Evolutionary conservation across 2,329 filamentous ascomycete species (phyloP).

Genomic region (Venturia aucupariae): DNA sequence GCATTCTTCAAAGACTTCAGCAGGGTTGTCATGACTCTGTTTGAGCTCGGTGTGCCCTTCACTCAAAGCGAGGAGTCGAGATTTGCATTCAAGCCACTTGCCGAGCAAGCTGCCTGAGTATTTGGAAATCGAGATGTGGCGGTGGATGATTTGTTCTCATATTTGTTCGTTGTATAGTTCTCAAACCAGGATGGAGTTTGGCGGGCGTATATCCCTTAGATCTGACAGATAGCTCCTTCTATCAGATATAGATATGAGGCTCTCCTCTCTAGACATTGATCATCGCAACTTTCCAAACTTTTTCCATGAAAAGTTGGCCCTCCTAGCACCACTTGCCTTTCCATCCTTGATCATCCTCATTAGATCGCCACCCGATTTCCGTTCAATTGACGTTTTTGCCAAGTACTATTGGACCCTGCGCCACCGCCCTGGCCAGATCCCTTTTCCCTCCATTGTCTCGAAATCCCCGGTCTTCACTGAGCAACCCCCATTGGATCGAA

Average conservation of each 20-base stretch:
- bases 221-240: not conserved
- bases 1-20: slow-evolving; percentile 91
- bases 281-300: not conserved
- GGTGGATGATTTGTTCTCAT: not conserved
- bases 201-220: not conserved
- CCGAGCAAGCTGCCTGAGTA: slow-evolving; percentile 1
- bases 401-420: slow-evolving; percentile 1
- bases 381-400: not conserved
- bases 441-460: not conserved
- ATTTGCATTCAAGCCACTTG: slow-evolving; percentile 34
- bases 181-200: not conserved
- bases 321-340: not conserved
- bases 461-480: not conserved
- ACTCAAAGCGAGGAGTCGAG: slow-evolving; percentile 39
- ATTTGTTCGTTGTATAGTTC: not conserved
- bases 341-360: not conserved
- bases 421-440: not conserved
- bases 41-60: slow-evolving; percentile 93
- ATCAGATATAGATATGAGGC: not conserved
- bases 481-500: not conserved
- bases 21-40: slow-evolving; percentile 67
- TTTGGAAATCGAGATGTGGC: not conserved
- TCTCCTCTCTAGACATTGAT: not conserved
- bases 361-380: not conserved
- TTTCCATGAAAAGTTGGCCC: not conserved